Percentiles rank a stretch among this genome's conserved stretches.
Evolutionary conservation across 139 green algal genomes (phyloP).

Genomic region (Trebouxia sp.): DNA sequence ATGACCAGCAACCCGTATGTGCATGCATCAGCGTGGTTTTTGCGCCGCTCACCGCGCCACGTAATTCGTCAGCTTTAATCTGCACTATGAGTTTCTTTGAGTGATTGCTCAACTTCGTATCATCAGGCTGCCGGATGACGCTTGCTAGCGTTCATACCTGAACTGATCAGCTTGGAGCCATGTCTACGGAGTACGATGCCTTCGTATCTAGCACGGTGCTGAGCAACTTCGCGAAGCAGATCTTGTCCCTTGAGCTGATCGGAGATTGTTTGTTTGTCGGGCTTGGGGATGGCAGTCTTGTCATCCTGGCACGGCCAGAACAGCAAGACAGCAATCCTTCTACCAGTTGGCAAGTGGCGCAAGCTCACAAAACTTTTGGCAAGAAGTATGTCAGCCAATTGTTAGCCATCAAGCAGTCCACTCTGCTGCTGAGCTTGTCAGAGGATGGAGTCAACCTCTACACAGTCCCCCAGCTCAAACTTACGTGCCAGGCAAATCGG

Average conservation of each 20-base stretch:
- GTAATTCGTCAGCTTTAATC: too few species aligned
- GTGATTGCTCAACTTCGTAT: too few species aligned
- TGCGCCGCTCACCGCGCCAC: too few species aligned
- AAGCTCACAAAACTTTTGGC: constrained; percentile 30
- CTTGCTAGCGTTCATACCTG: too few species aligned
- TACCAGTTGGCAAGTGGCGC: constrained; percentile 37
- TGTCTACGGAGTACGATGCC: constrained; percentile 35
- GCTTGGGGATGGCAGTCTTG: constrained; percentile 46
- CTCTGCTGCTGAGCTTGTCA: constrained; percentile 34
- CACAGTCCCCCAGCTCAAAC: constrained; percentile 30
- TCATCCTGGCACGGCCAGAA: constrained; percentile 33
- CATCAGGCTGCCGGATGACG: too few species aligned
- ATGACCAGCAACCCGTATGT: too few species aligned
- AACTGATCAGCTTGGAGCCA: too few species aligned
- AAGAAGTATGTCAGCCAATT: constrained; percentile 26
- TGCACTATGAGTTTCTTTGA: too few species aligned
- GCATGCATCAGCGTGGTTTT: too few species aligned
- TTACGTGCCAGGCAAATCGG: constrained; percentile 36
- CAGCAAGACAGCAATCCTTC: background rate
- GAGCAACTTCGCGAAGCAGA: constrained; percentile 44
- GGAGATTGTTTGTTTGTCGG: constrained; percentile 34
- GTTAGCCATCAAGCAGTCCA: background rate
- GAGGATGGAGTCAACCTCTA: constrained; percentile 39
- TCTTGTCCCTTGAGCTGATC: constrained; percentile 36
- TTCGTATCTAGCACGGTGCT: constrained; percentile 39